Conservation (phyloP, 1,284 basidiomycete genomes). For the Ceratobasidium sp. region DNA sequence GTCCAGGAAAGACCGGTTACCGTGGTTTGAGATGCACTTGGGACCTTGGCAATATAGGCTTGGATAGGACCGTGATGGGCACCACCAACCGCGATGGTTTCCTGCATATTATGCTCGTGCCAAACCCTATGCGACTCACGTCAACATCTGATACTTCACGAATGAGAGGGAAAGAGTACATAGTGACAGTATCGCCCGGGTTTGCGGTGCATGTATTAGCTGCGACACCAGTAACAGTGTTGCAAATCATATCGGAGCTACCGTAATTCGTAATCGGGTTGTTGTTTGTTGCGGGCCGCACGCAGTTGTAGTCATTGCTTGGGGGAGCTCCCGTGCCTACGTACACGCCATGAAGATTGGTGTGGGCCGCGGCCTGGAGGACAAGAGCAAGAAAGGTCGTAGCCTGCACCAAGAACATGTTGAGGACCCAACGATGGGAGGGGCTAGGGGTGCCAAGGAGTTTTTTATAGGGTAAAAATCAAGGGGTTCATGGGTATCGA, state of each 20-base stretch:
- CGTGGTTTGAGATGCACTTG: conserved; percentile 22
- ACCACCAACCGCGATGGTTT: conserved; percentile 21
- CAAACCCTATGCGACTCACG: conserved; percentile 1
- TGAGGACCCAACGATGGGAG: neutral
- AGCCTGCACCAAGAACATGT: neutral
- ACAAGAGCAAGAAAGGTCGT: neutral
- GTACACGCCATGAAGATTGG: conserved; percentile 25
- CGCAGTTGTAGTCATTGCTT: conserved; percentile 23
- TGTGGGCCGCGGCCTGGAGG: conserved; percentile 13
- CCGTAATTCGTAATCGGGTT: conserved; percentile 20
- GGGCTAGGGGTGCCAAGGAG: neutral
- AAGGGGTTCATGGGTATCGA: neutral
- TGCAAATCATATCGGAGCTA: conserved; percentile 24
- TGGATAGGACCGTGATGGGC: conserved; percentile 31
- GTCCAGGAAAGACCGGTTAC: conserved; percentile 38
- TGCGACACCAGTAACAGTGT: conserved; percentile 22
- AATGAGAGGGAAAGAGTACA: neutral
- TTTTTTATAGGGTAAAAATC: neutral
- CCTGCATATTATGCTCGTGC: conserved; percentile 29
- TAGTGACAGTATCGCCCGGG: conserved; percentile 10
- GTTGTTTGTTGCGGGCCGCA: conserved; percentile 16
- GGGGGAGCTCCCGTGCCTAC: conserved; percentile 13
- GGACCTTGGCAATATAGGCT: conserved; percentile 44
- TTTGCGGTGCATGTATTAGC: conserved; percentile 1
- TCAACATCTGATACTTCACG: no score